Evolutionary conservation across 2,329 filamentous ascomycete species (phyloP).

Genomic region (Xylaria sp.): DNA sequence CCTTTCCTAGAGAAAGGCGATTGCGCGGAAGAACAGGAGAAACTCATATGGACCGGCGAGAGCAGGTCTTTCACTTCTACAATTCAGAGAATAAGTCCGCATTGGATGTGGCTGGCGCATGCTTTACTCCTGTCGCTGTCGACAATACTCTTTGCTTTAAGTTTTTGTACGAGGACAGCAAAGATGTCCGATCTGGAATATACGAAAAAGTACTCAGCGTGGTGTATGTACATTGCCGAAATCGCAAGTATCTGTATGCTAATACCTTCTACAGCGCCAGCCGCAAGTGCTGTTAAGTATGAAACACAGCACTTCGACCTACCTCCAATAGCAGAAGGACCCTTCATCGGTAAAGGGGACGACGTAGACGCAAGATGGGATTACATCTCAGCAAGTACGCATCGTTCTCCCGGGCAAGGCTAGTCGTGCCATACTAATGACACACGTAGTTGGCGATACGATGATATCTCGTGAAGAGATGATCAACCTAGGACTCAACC

Average conservation of each 20-base stretch:
- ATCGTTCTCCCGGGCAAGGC: neutral
- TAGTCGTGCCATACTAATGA: neutral
- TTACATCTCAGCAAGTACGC: conserved; percentile 47
- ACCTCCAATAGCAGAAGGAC: conserved; percentile 58
- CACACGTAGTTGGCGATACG: conserved; percentile 64
- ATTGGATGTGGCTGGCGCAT: conserved; percentile 57
- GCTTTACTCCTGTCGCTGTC: conserved; percentile 55
- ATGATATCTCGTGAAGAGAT: conserved; percentile 68
- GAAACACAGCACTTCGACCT: conserved; percentile 62
- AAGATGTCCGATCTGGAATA: conserved; percentile 51
- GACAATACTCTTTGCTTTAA: conserved; percentile 54
- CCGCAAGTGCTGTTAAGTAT: conserved; percentile 60
- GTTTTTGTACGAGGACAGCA: conserved; percentile 53
- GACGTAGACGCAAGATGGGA: conserved; percentile 69
- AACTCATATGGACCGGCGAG: conserved; percentile 40
- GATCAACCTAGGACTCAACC: conserved; percentile 62
- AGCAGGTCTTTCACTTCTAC: conserved; percentile 35
- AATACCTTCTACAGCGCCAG: conserved; percentile 54
- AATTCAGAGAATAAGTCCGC: conserved; percentile 42
- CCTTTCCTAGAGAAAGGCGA: conserved; percentile 48
- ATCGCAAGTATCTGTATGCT: conserved; percentile 15
- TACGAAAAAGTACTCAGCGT: conserved; percentile 57
- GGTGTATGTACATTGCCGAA: conserved; percentile 53
- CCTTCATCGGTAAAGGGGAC: conserved; percentile 65
- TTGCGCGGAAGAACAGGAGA: conserved; percentile 42